A percentile compares a stretch with the other conserved stretches of the same genome.
phyloP scores from a whole-genome alignment of 441 rosid genomes.

The Erysimum cheiri region DNA sequence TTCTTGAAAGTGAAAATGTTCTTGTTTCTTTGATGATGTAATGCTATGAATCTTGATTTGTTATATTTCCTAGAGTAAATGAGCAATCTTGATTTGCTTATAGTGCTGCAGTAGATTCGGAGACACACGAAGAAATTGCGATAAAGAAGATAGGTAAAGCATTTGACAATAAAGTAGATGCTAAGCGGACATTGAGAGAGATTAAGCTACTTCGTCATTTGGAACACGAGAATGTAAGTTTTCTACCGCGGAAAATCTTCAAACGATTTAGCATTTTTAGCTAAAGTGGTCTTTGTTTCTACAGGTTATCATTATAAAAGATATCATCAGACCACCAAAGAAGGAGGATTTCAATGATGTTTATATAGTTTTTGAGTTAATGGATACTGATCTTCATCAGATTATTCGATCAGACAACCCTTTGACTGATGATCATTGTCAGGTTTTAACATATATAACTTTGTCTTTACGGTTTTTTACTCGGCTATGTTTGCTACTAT shows the following conservation, averaged over 20 bases:
- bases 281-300: neutral
- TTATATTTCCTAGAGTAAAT: neutral
- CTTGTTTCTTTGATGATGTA: neutral
- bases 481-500: neutral
- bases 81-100: neutral
- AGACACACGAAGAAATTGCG: conserved; percentile 64
- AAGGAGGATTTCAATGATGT: conserved; percentile 71
- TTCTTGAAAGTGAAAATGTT: neutral
- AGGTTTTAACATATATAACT: conserved; percentile 50
- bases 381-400: conserved; percentile 81
- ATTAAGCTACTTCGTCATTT: conserved; percentile 76
- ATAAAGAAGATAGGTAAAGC: conserved; percentile 93
- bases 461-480: conserved; percentile 17
- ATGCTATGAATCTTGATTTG: conserved; percentile 1
- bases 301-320: conserved; percentile 70
- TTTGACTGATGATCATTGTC: conserved; percentile 68
- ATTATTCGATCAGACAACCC: conserved; percentile 64
- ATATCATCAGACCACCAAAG: conserved; percentile 70
- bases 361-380: conserved; percentile 70
- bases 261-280: conserved; percentile 4
- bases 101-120: conserved; percentile 78
- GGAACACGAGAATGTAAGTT: conserved; percentile 64
- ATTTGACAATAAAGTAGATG: conserved; percentile 85
- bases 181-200: conserved; percentile 84
- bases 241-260: neutral